Evolutionary conservation across 768 basidiomycete genomes (phyloP).

Genomic region (Roridomyces roridus): DNA sequence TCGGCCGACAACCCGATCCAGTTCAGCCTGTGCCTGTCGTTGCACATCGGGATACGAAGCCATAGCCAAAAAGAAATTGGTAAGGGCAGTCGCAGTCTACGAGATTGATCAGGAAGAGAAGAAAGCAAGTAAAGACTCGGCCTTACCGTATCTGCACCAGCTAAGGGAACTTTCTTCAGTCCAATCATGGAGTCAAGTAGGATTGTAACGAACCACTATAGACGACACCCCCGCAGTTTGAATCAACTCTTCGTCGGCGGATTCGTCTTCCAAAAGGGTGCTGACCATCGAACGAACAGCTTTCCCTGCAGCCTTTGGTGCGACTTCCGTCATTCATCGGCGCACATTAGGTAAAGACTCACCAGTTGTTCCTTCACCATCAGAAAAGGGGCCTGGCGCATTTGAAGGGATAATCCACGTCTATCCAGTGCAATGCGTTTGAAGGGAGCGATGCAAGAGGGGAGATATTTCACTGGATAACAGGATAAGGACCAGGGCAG

Average conservation of each 20-base stretch:
- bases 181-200: too few relatives aligned
- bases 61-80: slow-evolving; percentile 44
- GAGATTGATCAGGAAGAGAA: not conserved
- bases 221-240: slow-evolving; percentile 9
- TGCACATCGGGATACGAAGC: slow-evolving; percentile 43
- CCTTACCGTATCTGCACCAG: slow-evolving; percentile 11
- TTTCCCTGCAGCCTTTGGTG: not conserved
- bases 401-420: slow-evolving; percentile 3
- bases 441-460: slow-evolving; percentile 6
- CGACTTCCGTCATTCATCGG: too few relatives aligned
- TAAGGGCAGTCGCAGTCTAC: slow-evolving; percentile 42
- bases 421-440: not conserved
- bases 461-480: slow-evolving; percentile 7
- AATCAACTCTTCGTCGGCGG: slow-evolving; percentile 8
- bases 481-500: not conserved
- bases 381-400: slow-evolving; percentile 1
- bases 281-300: slow-evolving; percentile 6
- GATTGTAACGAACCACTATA: slow-evolving; percentile 11
- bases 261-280: slow-evolving; percentile 7
- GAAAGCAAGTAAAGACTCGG: not conserved
- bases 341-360: not conserved
- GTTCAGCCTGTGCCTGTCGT: slow-evolving; percentile 44
- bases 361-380: slow-evolving; percentile 4
- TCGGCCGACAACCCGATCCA: slow-evolving; percentile 41
- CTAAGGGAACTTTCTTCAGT: not conserved